Evolutionary conservation across 2,329 filamentous ascomycete species (phyloP).

Genomic region (Botrytis paeoniae): DNA sequence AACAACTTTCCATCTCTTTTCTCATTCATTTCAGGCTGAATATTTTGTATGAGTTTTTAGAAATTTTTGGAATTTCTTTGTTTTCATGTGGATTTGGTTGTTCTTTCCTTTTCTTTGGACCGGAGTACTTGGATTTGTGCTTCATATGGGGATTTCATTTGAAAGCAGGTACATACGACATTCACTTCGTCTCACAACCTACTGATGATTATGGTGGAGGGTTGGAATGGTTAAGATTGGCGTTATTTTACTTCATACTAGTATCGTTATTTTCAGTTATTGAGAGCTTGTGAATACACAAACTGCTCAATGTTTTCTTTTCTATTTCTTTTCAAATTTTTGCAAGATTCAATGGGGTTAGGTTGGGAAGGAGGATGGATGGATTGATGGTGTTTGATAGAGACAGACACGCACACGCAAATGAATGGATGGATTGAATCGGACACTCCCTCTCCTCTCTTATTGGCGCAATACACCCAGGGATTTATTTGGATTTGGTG

Average conservation of each 20-base stretch:
- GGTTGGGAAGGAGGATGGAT: neutral
- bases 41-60: constrained; percentile 8
- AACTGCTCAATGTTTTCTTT: neutral
- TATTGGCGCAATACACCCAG: neutral
- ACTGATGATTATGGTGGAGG: constrained; percentile 7
- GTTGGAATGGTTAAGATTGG: neutral
- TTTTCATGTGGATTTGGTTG: constrained; percentile 3
- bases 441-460: neutral
- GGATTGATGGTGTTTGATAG: constrained; percentile 1
- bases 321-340: neutral
- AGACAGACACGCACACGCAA: neutral
- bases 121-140: neutral
- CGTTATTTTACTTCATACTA: constrained; percentile 2
- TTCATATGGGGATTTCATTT: neutral
- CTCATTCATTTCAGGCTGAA: neutral
- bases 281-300: constrained; percentile 13
- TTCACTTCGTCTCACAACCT: neutral
- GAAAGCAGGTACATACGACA: neutral
- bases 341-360: neutral
- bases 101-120: neutral
- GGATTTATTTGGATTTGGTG: neutral
- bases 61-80: constrained; percentile 1
- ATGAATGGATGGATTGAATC: neutral
- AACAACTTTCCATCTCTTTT: neutral
- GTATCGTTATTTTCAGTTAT: neutral